These are phyloP conservation scores for Elasticomyces elasticus DNA, from an alignment of 495 filamentous ascomycete genomes.

Conservation along the genomic window DNA sequence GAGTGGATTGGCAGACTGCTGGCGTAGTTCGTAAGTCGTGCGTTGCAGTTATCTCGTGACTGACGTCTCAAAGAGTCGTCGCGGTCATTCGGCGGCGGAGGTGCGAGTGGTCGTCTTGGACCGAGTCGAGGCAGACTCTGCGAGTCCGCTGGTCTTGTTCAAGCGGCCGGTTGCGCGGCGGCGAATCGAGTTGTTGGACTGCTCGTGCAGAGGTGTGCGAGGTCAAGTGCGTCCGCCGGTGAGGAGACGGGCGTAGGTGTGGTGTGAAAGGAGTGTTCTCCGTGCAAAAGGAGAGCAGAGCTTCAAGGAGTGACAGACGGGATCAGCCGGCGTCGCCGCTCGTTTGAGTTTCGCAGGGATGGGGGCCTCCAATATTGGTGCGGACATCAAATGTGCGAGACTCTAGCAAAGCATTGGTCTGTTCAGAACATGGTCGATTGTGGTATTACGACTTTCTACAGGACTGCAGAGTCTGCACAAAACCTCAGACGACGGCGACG, in stretches of 20 bases:
- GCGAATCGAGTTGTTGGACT: neutral
- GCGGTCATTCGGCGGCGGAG: neutral
- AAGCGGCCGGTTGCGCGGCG: neutral
- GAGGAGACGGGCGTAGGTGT: neutral
- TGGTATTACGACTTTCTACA: no score
- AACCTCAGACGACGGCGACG: neutral
- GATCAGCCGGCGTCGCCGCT: no score
- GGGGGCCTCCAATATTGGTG: no score
- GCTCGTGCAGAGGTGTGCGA: neutral
- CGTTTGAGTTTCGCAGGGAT: no score
- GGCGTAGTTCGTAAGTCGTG: slow-evolving; percentile 2
- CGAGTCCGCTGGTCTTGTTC: neutral
- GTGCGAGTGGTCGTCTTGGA: neutral
- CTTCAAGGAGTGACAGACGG: no score
- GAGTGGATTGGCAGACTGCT: neutral
- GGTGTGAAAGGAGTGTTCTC: neutral
- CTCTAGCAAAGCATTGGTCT: no score
- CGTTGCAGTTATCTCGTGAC: slow-evolving; percentile 10
- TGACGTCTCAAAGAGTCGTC: slow-evolving; percentile 1
- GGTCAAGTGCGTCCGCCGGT: neutral
- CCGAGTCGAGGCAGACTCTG: neutral
- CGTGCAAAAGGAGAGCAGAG: no score
- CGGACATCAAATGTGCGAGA: no score
- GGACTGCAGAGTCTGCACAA: neutral
- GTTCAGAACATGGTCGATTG: no score